Base-by-base conservation (phyloP, 495 filamentous ascomycete genomes). In the Talaromyces adpressus region DNA sequence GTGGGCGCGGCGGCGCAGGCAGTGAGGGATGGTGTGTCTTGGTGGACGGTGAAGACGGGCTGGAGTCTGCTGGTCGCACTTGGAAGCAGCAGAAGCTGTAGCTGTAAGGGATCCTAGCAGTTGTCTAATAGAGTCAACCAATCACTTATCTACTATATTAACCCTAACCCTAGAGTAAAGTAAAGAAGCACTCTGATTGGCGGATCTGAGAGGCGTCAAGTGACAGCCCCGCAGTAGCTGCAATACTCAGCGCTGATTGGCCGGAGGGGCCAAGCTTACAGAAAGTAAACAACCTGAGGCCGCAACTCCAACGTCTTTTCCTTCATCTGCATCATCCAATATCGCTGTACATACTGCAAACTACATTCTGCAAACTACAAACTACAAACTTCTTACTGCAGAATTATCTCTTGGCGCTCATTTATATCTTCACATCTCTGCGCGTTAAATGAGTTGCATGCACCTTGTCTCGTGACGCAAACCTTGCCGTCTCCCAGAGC, bases 11-110 rank as follows among this genome's bases (percentile, higher is more conserved):
- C 3, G 89, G 90, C 8, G 63, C 64, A 30, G 89, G 84, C 23
- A 75, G 80, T 41, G 91, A 95, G 75, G 93, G 92, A 3, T 95
- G 91, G 89, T 97, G 93, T 75, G 91, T 98, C 36, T 74, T 97
- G 60, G 92, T 96, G 12, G 90, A 96, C 79, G 93, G 93, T 1
- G 92, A 95, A 67, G 76, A 78, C 64, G 89, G 84, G 56, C 68
- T 93, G 69, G 78, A 81, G 63, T 77, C 75, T 36, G 89, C 87
- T 36, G 87, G 85, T 61, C 75, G 80, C 45, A 68, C 80, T 58
- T 81, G 79, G 79, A 73, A 71, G 18, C 72, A 67, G 47, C 75
- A 78, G 66, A 70, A 71, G 68, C 59, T 81, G 64, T 81, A 73
- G 63, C n/a, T 29, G 23, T 59, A 20, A 30, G 11, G 9, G 6